A percentile compares a stretch with the other conserved stretches of the same genome.
phyloP scores from a whole-genome alignment of 1,284 basidiomycete genomes.

The Fomes fomentarius region DNA sequence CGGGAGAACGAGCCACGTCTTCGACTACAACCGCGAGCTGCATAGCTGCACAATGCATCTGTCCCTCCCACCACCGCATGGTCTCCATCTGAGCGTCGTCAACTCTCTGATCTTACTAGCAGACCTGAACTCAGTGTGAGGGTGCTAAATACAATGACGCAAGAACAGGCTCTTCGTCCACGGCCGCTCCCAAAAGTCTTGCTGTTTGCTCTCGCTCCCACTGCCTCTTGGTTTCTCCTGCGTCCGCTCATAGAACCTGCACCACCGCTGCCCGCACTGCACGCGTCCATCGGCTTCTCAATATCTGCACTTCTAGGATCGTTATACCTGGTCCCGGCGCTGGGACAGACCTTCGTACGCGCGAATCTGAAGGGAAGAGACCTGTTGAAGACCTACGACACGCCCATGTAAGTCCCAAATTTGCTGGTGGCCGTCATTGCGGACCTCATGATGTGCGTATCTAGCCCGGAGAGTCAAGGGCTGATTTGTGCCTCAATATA shows the following conservation, averaged over 20 bases:
- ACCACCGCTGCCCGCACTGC: slow-evolving; percentile 69
- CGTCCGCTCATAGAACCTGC: slow-evolving; percentile 69
- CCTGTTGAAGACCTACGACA: slow-evolving; percentile 75
- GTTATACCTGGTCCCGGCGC: slow-evolving; percentile 72
- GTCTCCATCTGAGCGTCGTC: too few relatives aligned
- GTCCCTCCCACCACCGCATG: too few relatives aligned
- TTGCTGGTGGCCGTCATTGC: slow-evolving; percentile 5
- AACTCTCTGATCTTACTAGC: too few relatives aligned
- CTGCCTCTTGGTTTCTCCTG: slow-evolving; percentile 70
- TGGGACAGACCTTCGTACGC: slow-evolving; percentile 75
- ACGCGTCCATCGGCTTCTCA: slow-evolving; percentile 80
- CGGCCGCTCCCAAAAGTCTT: slow-evolving; percentile 52
- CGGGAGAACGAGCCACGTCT: too few relatives aligned
- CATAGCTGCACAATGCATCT: too few relatives aligned
- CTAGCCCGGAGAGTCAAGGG: slow-evolving; percentile 92
- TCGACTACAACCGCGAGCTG: too few relatives aligned
- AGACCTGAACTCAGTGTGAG: too few relatives aligned
- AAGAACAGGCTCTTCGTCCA: slow-evolving; percentile 43
- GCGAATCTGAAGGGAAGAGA: slow-evolving; percentile 83
- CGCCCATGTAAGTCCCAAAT: slow-evolving; percentile 72
- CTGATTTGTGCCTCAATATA: slow-evolving; percentile 91
- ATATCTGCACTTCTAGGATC: slow-evolving; percentile 78
- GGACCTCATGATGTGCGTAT: too few relatives aligned
- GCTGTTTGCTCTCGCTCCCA: slow-evolving; percentile 60
- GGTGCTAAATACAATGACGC: slow-evolving; percentile 17